Base-by-base conservation (phyloP, 2,329 filamentous ascomycete genomes). In the Penicillium brevicompactum region DNA sequence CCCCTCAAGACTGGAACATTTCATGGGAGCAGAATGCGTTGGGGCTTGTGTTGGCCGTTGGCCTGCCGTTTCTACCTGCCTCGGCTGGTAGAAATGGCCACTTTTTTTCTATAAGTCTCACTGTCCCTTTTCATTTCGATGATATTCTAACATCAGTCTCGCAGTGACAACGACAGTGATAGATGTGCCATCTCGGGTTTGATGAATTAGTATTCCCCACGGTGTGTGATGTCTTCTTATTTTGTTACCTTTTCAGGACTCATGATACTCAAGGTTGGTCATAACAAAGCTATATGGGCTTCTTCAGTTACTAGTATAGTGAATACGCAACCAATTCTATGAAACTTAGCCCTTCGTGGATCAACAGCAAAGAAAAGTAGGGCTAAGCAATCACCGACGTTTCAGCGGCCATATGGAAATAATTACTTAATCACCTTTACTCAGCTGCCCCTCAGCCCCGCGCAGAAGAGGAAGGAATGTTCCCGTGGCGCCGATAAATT, bases 41-140 rank as follows among this genome's bases (percentile, higher is more conserved):
- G 41, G 52, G 46, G 24, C 45, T 53, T 59, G 49, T 42, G 42
- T 51, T 16, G 22, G 51, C 55, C 41, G 59, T 47, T 66, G 61
- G 56, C 67, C 60, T 30, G 65, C 67, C 65, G 67, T 68, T 68
- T 63, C 67, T 63, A 62, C 60, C 57, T 18, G 56, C 53, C 53
- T 30, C 38, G 38, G 54, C 53, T 53, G 50, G 56, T 59, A 62
- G 64, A 61, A 61, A 57, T 64, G 69, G 66, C 61, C 46, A 55
- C 64, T 62, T 73, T 74, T 50, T 73, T 74, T 69, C 69, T 71
- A 76, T 76, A 76, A 73, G 73, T 76, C 38, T 53, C 65, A 65
- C 44, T 10, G 16, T 51, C 51, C 27, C 6, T 21, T 3, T 22
- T 8, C 27, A 5, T 43, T 46, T 8, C 16, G 11, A 24, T 21